Evolutionary conservation across 495 filamentous ascomycete species (phyloP).

Genomic region (Xylaria curta): DNA sequence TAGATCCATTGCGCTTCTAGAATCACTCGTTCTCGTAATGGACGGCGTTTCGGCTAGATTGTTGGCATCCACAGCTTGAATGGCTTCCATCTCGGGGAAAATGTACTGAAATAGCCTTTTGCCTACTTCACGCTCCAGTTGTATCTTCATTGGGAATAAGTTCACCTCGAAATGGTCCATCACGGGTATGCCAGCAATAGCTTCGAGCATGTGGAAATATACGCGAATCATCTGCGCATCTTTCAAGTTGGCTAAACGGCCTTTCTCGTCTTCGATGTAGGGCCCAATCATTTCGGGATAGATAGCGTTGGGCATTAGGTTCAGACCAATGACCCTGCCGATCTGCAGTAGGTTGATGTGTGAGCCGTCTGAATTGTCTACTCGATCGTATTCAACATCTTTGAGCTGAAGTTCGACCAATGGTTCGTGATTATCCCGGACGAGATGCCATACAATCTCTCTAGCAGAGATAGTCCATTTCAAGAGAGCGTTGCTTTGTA

Average conservation of each 20-base stretch:
- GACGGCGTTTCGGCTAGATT: slow-evolving; percentile 76
- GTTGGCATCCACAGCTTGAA: slow-evolving; percentile 52
- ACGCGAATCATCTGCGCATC: slow-evolving; percentile 82
- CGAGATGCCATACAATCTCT: slow-evolving; percentile 96
- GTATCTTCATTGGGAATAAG: slow-evolving; percentile 89
- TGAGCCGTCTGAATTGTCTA: slow-evolving; percentile 94
- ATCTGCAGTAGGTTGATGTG: slow-evolving; percentile 92
- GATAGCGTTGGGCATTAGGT: slow-evolving; percentile 85
- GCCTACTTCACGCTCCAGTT: slow-evolving; percentile 91
- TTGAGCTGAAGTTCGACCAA: slow-evolving; percentile 93
- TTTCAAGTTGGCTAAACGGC: slow-evolving; percentile 54
- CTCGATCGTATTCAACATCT: slow-evolving; percentile 88
- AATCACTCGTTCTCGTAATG: slow-evolving; percentile 77
- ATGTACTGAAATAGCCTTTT: slow-evolving; percentile 97
- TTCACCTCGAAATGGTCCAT: slow-evolving; percentile 97
- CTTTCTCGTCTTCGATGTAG: slow-evolving; percentile 71
- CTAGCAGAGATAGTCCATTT: slow-evolving; percentile 88
- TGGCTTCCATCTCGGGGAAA: slow-evolving; percentile 77
- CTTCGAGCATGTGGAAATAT: slow-evolving; percentile 97
- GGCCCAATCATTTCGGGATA: slow-evolving; percentile 96
- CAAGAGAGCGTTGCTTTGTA: slow-evolving; percentile 75
- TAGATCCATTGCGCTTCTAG: slow-evolving; percentile 67
- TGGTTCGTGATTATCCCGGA: slow-evolving; percentile 82
- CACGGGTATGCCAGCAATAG: slow-evolving; percentile 96
- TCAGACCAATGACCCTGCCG: slow-evolving; percentile 81